Percentiles rank a stretch among this genome's conserved stretches.
Conservation (phyloP, 768 basidiomycete genomes). For the Leccinum disarticulatum region DNA sequence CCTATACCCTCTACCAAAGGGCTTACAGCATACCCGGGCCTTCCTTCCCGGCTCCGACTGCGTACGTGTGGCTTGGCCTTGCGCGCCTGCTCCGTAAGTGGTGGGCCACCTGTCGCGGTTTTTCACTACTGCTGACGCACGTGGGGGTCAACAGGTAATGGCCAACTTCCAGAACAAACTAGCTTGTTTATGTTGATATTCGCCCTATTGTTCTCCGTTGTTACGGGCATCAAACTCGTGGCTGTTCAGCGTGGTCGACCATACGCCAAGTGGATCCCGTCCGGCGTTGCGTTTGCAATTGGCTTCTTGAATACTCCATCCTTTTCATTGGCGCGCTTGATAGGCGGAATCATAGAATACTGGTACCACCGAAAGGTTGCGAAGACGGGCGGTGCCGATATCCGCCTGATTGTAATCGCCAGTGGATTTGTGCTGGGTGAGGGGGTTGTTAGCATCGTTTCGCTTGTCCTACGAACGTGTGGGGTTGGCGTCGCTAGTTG, state of each 20-base stretch:
- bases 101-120: too few species aligned
- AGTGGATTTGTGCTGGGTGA: slow-evolving; percentile 97
- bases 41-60: slow-evolving; percentile 94
- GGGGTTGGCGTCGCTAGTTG: slow-evolving; percentile 81
- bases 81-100: slow-evolving; percentile 72
- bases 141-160: slow-evolving; percentile 57
- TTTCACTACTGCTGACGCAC: slow-evolving; percentile 3
- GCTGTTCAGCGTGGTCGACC: slow-evolving; percentile 46
- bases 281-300: slow-evolving; percentile 92
- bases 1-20: slow-evolving; percentile 82
- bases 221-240: slow-evolving; percentile 68
- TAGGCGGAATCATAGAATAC: slow-evolving; percentile 84
- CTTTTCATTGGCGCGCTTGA: slow-evolving; percentile 87
- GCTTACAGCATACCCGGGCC: slow-evolving; percentile 91
- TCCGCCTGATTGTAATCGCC: slow-evolving; percentile 81
- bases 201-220: slow-evolving; percentile 64
- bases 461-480: slow-evolving; percentile 68
- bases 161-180: slow-evolving; percentile 76
- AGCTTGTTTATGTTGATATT: slow-evolving; percentile 77
- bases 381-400: slow-evolving; percentile 54
- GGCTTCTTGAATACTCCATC: slow-evolving; percentile 96
- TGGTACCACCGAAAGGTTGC: slow-evolving; percentile 55
- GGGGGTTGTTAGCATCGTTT: slow-evolving; percentile 83
- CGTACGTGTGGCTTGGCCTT: slow-evolving; percentile 87
- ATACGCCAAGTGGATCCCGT: slow-evolving; percentile 81